Percentiles rank a stretch among this genome's conserved stretches.
These are phyloP conservation scores for Malbranchea zuffiana DNA, from an alignment of 2,329 filamentous ascomycete genomes.

Conservation along the genomic window DNA sequence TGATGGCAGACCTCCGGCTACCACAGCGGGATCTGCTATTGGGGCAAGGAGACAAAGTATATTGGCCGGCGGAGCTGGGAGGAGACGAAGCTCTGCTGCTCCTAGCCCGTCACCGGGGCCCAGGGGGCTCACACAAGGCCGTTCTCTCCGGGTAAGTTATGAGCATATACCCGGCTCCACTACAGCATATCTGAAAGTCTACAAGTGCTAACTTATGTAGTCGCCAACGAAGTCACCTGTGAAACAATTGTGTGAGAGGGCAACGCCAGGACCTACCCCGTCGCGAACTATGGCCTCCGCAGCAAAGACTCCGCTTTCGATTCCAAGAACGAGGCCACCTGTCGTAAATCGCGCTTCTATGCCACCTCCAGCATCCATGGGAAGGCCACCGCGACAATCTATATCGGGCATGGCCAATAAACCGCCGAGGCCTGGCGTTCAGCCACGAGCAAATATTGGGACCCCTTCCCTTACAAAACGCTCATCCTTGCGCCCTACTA, in stretches of 20 bases:
- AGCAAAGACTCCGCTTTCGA: constrained; percentile 31
- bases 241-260: constrained; percentile 52
- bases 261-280: constrained; percentile 52
- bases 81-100: constrained; percentile 59
- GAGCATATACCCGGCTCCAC: not conserved
- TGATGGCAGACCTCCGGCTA: constrained; percentile 31
- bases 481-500: constrained; percentile 23
- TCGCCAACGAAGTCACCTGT: constrained; percentile 71
- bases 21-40: constrained; percentile 25
- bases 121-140: constrained; percentile 35
- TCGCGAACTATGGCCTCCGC: constrained; percentile 43
- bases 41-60: constrained; percentile 35
- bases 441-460: constrained; percentile 4
- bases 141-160: constrained; percentile 28
- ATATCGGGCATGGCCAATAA: constrained; percentile 17
- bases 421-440: constrained; percentile 3
- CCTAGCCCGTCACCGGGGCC: constrained; percentile 61
- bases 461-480: constrained; percentile 21
- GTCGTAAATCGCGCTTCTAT: constrained; percentile 52
- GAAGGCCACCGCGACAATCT: constrained; percentile 32
- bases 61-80: constrained; percentile 45
- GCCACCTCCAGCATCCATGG: constrained; percentile 43
- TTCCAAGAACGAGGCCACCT: constrained; percentile 46
- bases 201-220: constrained; percentile 31
- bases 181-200: constrained; percentile 12